A percentile compares a stretch with the other conserved stretches of the same genome.
phyloP scores from a whole-genome alignment of 352 stramenopile species.

The Thraustochytrium striatum region DNA sequence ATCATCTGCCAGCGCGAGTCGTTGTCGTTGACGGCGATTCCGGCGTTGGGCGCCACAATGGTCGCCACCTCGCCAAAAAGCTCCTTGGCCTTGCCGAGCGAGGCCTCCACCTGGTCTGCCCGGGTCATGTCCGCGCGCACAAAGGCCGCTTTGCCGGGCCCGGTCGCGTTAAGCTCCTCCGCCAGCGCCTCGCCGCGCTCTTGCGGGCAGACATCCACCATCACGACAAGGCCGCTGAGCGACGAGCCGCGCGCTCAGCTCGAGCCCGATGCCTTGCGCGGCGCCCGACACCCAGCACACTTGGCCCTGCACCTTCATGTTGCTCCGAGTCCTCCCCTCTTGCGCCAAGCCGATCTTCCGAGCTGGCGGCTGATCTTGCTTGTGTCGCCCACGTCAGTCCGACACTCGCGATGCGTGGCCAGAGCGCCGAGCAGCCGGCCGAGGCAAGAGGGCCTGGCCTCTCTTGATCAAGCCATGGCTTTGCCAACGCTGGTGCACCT shows the following conservation, averaged over 20 bases:
- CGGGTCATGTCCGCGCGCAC: constrained; percentile 31
- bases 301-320: constrained; percentile 32
- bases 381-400: too few species aligned
- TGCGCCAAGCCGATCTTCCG: too few species aligned
- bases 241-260: constrained; percentile 17
- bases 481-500: too few species aligned
- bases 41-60: constrained; percentile 21
- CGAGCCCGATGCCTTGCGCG: constrained; percentile 41
- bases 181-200: not conserved
- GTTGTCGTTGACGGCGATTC: constrained; percentile 34
- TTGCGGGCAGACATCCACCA: constrained; percentile 35
- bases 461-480: too few species aligned
- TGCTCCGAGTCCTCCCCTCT: too few species aligned
- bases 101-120: not conserved
- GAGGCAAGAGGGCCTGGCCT: too few species aligned
- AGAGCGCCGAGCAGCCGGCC: too few species aligned
- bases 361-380: too few species aligned
- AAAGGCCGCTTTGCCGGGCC: constrained; percentile 2
- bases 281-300: constrained; percentile 37
- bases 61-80: constrained; percentile 33
- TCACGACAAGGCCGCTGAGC: not conserved
- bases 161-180: not conserved
- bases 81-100: constrained; percentile 19
- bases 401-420: too few species aligned
- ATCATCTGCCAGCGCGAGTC: not conserved